Evolutionary conservation across 805 yeast species (phyloP).

Genomic region (Brettanomyces bruxellensis): DNA sequence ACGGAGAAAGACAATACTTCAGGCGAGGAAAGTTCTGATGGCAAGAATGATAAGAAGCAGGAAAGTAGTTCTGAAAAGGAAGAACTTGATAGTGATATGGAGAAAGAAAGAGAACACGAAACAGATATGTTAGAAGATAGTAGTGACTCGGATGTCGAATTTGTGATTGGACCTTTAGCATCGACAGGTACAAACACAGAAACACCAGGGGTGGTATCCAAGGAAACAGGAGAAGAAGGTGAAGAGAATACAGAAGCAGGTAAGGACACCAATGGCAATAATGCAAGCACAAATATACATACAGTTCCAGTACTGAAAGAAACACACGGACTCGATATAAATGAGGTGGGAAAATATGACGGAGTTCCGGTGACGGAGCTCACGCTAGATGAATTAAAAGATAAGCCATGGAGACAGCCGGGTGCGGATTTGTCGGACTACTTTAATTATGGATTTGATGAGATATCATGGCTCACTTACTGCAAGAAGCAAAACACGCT

Average conservation of each 20-base stretch:
- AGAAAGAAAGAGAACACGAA: conserved; percentile 15
- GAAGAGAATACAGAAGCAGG: neutral
- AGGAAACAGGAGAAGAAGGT: conserved; percentile 3
- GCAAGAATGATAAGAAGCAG: conserved; percentile 14
- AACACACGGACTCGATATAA: conserved; percentile 49
- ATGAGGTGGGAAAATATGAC: conserved; percentile 61
- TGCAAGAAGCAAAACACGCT: conserved; percentile 78
- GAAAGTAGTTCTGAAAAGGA: conserved; percentile 14
- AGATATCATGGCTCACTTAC: conserved; percentile 91
- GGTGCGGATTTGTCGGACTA: conserved; percentile 94
- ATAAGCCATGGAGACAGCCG: conserved; percentile 97
- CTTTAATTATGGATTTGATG: conserved; percentile 95
- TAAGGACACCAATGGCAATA: conserved; percentile 7
- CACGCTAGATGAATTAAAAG: conserved; percentile 71
- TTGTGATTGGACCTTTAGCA: conserved; percentile 49
- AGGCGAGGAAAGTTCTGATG: conserved; percentile 11
- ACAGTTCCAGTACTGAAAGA: conserved; percentile 25
- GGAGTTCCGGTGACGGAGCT: conserved; percentile 80
- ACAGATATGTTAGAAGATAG: conserved; percentile 19
- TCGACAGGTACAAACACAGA: conserved; percentile 8
- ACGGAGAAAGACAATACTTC: conserved; percentile 12
- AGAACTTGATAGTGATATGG: conserved; percentile 14
- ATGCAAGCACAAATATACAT: conserved; percentile 17
- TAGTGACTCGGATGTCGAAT: conserved; percentile 61
- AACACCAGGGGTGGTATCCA: neutral